These are phyloP conservation scores for Cladosporium sp. DNA, from an alignment of 2,329 filamentous ascomycete species.

Conservation along the genomic window DNA sequence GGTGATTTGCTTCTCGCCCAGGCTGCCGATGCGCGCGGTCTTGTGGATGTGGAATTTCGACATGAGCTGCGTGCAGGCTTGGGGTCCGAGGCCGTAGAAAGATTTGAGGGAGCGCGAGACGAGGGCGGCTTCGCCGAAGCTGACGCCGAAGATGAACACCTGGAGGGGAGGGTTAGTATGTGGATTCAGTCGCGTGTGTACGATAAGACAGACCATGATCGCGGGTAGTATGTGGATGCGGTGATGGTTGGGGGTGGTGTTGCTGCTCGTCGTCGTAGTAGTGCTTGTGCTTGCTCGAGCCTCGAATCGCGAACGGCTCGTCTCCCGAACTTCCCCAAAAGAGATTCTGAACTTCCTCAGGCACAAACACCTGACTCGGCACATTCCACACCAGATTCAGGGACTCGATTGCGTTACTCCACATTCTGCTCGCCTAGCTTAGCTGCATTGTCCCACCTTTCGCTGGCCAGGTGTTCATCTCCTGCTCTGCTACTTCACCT, in stretches of 20 bases:
- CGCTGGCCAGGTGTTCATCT: slow-evolving; percentile 19
- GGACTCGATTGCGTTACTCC: neutral
- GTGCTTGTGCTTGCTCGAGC: neutral
- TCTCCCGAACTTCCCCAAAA: neutral
- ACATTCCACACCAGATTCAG: neutral
- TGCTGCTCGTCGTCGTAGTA: neutral
- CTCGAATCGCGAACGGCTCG: neutral
- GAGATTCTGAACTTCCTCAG: neutral
- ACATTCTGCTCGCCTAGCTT: neutral
- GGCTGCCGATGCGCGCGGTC: slow-evolving; percentile 71
- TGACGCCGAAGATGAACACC: slow-evolving; percentile 75
- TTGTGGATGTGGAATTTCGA: slow-evolving; percentile 88
- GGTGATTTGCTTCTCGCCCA: slow-evolving; percentile 74
- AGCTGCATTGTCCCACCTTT: slow-evolving; percentile 8
- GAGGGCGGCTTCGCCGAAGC: slow-evolving; percentile 79
- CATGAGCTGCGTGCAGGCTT: slow-evolving; percentile 71
- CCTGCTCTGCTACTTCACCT: slow-evolving; percentile 18
- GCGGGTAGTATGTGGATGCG: neutral
- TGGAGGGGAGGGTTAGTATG: neutral
- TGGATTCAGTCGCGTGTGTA: no score
- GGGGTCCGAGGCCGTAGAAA: slow-evolving; percentile 82
- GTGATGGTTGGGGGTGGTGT: neutral
- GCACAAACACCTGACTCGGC: neutral
- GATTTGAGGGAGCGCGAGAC: slow-evolving; percentile 69
- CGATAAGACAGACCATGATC: neutral